Base-by-base conservation (phyloP, 768 basidiomycete genomes). In the Botryobasidium botryosum region DNA sequence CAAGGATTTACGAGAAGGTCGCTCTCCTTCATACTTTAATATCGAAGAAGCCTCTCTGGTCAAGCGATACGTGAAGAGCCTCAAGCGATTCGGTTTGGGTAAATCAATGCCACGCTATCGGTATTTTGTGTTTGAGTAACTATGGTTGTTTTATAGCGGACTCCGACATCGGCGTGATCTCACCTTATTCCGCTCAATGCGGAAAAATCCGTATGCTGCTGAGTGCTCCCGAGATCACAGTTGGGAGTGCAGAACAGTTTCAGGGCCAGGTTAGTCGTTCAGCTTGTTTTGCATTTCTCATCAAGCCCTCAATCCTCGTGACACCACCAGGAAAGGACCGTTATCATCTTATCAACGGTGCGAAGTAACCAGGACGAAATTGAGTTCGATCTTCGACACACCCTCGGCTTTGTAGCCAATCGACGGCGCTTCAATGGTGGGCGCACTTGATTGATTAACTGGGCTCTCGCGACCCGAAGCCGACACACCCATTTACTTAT, bases 271-370 rank as follows among this genome's bases (percentile, higher is more conserved):
- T 65, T 18, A 20, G 60, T 35, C 4, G 17, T 3, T 1, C 18
- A 3, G 4, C 17, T 15, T n/a, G 5, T 38, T 8, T 8, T 27
- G 40, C 31, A 12, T 8, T 4, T 17, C 18, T 32, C 6, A n/a
- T 20, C 40, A 4, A 42, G 21, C 4, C 32, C 32, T 15, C 6
- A n/a, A n/a, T 17, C 15, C 31, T 25, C 2, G 6, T 35, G 37
- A 24, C 17, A 2, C 27, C 18, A 35, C 10, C 44, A 75, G 72
- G 73, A 75, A 61, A 68, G 71, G 18, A 62, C 65, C 0, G 65
- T 72, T 6, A 73, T 75, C 31, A 70, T 75, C 38, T 67, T 75
- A 8, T 74, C 72, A 2, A 73, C 72, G 1, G 74, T 75, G 2
- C 57, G 74, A 47, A 74, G 72, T 52, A 73, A 68, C 51, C 60